These are phyloP conservation scores for Exophiala calicioides DNA, from an alignment of 2,329 filamentous ascomycete species.

Conservation along the genomic window DNA sequence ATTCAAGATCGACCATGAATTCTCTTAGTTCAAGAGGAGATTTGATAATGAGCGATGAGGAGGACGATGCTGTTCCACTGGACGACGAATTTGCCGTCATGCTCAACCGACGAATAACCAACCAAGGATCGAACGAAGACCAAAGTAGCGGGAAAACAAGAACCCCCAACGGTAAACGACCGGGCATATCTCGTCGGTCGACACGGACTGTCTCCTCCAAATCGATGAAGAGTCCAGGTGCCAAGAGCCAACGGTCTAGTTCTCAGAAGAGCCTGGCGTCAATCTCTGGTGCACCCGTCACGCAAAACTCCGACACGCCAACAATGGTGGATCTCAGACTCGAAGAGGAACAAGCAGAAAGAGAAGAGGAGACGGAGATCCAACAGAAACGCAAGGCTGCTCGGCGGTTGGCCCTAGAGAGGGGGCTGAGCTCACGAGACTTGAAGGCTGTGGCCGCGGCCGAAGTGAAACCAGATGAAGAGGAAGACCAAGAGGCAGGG, in stretches of 20 bases:
- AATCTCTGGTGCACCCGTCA: slow-evolving; percentile 10
- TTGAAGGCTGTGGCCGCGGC: slow-evolving; percentile 1
- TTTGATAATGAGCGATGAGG: slow-evolving; percentile 87
- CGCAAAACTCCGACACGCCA: slow-evolving; percentile 37
- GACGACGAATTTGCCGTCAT: slow-evolving; percentile 90
- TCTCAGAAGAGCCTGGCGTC: slow-evolving; percentile 32
- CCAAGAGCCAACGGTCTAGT: slow-evolving; percentile 36
- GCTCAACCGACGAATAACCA: slow-evolving; percentile 69
- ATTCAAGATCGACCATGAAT: slow-evolving; percentile 78
- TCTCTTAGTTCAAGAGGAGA: slow-evolving; percentile 86
- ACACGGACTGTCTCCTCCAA: slow-evolving; percentile 49
- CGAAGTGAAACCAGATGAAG: slow-evolving; percentile 10
- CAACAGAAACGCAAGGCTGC: slow-evolving; percentile 57
- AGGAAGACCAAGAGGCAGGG: neutral
- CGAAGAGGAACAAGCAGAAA: slow-evolving; percentile 57
- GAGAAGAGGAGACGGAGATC: slow-evolving; percentile 59
- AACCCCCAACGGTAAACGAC: slow-evolving; percentile 41
- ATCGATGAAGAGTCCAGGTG: slow-evolving; percentile 36
- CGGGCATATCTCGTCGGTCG: slow-evolving; percentile 50
- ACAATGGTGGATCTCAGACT: slow-evolving; percentile 57
- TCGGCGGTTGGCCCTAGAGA: slow-evolving; percentile 54
- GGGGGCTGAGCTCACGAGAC: slow-evolving; percentile 41
- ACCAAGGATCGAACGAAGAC: slow-evolving; percentile 60
- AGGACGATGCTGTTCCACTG: slow-evolving; percentile 89
- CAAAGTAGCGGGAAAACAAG: slow-evolving; percentile 65